phyloP scores from a whole-genome alignment of 108 stramenopile genomes.

The Conticribra guillardii region DNA sequence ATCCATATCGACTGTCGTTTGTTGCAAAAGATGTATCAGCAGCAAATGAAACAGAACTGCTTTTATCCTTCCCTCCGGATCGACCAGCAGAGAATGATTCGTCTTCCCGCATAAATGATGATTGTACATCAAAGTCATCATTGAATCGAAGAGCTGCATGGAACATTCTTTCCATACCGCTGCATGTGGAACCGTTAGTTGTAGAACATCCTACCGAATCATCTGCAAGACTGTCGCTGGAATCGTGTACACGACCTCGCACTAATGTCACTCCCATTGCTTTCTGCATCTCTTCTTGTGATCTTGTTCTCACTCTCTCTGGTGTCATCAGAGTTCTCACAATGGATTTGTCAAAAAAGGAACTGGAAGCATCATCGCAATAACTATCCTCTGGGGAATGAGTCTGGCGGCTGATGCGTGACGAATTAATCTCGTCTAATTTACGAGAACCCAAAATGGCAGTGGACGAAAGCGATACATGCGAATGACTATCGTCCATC shows the following conservation, averaged over 20 bases:
- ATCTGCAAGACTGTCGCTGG: constrained; percentile 3
- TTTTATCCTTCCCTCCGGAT: constrained; percentile 12
- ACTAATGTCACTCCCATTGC: constrained; percentile 8
- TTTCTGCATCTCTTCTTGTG: neutral
- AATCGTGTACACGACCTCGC: constrained; percentile 16
- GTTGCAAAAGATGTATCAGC: constrained; percentile 36
- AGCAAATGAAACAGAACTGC: constrained; percentile 37
- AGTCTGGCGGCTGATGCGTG: constrained; percentile 8
- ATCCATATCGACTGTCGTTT: neutral
- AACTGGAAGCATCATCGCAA: constrained; percentile 14
- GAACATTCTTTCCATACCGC: constrained; percentile 35
- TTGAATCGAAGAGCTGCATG: constrained; percentile 31
- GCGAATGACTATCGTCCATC: constrained; percentile 33
- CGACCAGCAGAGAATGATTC: constrained; percentile 14
- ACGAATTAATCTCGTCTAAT: constrained; percentile 1
- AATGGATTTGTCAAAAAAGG: constrained; percentile 36
- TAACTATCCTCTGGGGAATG: constrained; percentile 23
- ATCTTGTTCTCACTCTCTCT: constrained; percentile 12
- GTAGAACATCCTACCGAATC: constrained; percentile 17
- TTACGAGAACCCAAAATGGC: constrained; percentile 7
- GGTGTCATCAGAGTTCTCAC: constrained; percentile 36
- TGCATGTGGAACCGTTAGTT: constrained; percentile 16
- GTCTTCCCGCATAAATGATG: constrained; percentile 9
- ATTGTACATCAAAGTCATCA: constrained; percentile 26
- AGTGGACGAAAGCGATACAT: constrained; percentile 29